phyloP scores from a whole-genome alignment of 495 filamentous ascomycete species.

The Penicillium malachiteum region DNA sequence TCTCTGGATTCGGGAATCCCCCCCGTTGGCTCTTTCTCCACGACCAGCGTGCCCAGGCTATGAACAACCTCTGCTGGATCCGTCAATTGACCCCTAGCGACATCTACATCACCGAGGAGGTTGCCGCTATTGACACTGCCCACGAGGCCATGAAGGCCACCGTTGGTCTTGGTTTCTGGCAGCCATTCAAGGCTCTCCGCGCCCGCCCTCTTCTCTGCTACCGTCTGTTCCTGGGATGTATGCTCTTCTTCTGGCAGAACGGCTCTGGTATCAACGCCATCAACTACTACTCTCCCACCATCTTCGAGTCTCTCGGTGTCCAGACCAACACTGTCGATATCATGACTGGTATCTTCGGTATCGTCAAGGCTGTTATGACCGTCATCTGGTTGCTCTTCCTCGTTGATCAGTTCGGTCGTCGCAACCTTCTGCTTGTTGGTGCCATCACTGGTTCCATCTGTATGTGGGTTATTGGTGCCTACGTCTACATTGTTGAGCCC shows the following conservation, averaged over 20 bases:
- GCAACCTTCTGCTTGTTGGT: conserved; percentile 67
- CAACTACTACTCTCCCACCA: conserved; percentile 63
- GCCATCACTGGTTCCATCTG: conserved; percentile 64
- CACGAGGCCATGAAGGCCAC: conserved; percentile 55
- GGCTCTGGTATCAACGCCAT: conserved; percentile 65
- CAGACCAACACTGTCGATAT: conserved; percentile 35
- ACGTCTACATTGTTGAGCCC: conserved; percentile 62
- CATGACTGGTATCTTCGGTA: conserved; percentile 52
- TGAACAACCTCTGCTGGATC: conserved; percentile 63
- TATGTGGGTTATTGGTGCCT: conserved; percentile 71
- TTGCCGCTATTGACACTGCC: conserved; percentile 60
- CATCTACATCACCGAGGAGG: conserved; percentile 67
- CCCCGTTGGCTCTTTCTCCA: conserved; percentile 58
- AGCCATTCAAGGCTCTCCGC: conserved; percentile 60
- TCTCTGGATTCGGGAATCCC: conserved; percentile 53
- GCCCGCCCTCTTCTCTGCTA: conserved; percentile 49
- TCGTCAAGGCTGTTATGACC: conserved; percentile 56
- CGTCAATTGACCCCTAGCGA: conserved; percentile 60
- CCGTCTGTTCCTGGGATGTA: conserved; percentile 64
- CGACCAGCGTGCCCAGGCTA: conserved; percentile 52
- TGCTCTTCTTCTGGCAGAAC: conserved; percentile 70
- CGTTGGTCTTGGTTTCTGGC: conserved; percentile 65
- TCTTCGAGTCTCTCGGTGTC: conserved; percentile 58
- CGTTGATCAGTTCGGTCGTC: conserved; percentile 67
- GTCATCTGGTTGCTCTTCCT: conserved; percentile 65